Evolutionary conservation across 257 asterid genomes (phyloP), one percentile per base, ranked within the genome.

Genomic region (Ocimum tenuiflorum): DNA sequence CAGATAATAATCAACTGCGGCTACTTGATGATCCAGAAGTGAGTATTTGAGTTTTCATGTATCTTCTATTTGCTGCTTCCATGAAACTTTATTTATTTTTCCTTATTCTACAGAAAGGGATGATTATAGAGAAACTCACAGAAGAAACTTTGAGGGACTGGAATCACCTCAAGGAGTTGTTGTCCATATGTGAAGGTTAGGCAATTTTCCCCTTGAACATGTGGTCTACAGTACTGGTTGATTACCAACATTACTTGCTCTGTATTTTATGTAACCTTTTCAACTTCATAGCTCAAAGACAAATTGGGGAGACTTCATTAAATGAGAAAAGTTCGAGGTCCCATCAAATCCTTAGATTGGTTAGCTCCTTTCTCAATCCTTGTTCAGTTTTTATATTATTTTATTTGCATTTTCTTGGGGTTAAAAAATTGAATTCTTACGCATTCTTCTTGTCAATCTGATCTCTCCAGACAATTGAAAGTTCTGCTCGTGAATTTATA

Each of bases 271-370:
- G 29, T 20, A 49, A 43, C 43, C 74, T 19, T 58, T 61, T 15
- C 61, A 39, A 56, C 55, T 60, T 78, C 38, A 59, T 78, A 94
- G 99, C 91, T 8, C 96, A 86, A 75, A 85, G 99, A 77, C 91
- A 88, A 78, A 76, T 85, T 74, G 97, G 95, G 36, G 99, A 90
- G 83, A 94, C 99, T 36, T 85, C 85, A 62, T 75, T 94, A 81
- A 94, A 94, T 74, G 97, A 94, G 74, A 76, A 88, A 52, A 94
- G 99, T 80, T 94, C 99, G 35, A 94, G 99, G 77, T 94, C 99
- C 62, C 99, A 94, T 85, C 99, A 94, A 78, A 94, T 94, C 69
- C 99, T 94, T 73, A 89, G 95, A 82, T 69, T 94, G 97, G 99
- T 94, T 76, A 35, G 83, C 69, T 67, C 63, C 20, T 51, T 3